Evolutionary conservation across 2,329 filamentous ascomycete species (phyloP), one percentile per base, ranked within the genome.

Genomic region (Neonectria magnoliae): DNA sequence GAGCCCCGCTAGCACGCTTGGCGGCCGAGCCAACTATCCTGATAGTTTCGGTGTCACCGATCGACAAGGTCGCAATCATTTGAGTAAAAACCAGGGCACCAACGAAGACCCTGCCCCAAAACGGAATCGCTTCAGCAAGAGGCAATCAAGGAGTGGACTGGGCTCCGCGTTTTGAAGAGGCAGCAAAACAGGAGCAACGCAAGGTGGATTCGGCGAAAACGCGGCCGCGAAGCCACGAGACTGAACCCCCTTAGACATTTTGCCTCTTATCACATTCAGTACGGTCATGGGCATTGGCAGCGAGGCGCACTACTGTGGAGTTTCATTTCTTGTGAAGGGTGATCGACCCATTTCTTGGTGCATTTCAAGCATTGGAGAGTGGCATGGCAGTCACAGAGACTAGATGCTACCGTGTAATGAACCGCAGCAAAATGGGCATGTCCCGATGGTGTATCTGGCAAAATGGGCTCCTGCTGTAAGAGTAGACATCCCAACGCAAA

Each of bases 71-170:
- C 84, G 88, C 59, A 85, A 85, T 66, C 86, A 88, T 70, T 72
- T 90, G 42, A 88, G 82, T 68, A 90, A 89, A 76, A 87, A 83
- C 66, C 88, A 89, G 72, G 83, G 81, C 47, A 85, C 81, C 67
- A 70, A 84, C 25, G 87, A 88, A 31, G 85, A 88, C 58, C 76
- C 82, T 42, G 74, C 80, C 18, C 75, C 82, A 13, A 90, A 87
- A 76, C 82, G 85, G 53, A 89, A 90, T 71, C 84, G 89, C 53
- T 98, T 98, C 80, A 97, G 94, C 81, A 96, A 96, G 81, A 87
- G 95, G 71, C 93, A 97, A 80, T 97, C 93, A 16, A 97, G 97
- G 81, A 97, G 93, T 78, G 94, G 95, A n/a, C 86, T 97, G 53
- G 93, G 93, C 29, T 92, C 94, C 53, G 92, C 93, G 55, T 97